Base-by-base conservation (phyloP, 352 stramenopile species). In the Globisporangium paroecandrum region DNA sequence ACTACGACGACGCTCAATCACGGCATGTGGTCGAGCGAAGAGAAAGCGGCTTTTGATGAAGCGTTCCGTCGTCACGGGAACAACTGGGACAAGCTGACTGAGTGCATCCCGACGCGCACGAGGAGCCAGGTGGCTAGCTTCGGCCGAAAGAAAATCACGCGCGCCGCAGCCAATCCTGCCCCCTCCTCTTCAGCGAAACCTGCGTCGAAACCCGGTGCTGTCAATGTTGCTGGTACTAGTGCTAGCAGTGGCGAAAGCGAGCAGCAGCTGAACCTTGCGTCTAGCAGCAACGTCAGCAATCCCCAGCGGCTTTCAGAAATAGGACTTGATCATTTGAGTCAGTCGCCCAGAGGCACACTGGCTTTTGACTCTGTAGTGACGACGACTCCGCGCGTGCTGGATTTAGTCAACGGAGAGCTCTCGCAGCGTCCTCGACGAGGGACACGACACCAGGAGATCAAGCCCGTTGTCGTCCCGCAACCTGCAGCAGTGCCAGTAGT, bases 31-130 rank as follows among this genome's bases (percentile, higher is more conserved):
- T 38, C n/a, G 0, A 51, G 29, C 0, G 61, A 13, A 1, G 61
- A 66, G 47, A 66, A 66, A 34, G 61, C 47, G 22, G n/a, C 29
- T 51, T 66, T 59, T n/a, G 20, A 41, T 7, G 9, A 46, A 6
- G 46, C 27, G 29, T 20, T 38, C 29, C 9, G 38, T 18, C 8
- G n/a, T 10, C 6, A 59, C 38, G 61, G 61, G 4, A 1, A 8
- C 3, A 24, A 66, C 32, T 66, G 47, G 29, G 18, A 4, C 4
- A 55, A 54, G 27, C 13, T 65, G 25, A 20, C 60, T 1, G 38
- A 9, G 4, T 18, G 18, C 10, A 32, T 66, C 29, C 10, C 10
- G 3, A 59, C 61, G 29, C 61, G 61, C 47, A 12, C 46, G 1
- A 13, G 8, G 29, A 25, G 22, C 1, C 18, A n/a, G 6, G 46